A percentile compares a stretch with the other conserved stretches of the same genome.
phyloP scores from a whole-genome alignment of 164 flowering plant species.

The Berberis vulgaris region DNA sequence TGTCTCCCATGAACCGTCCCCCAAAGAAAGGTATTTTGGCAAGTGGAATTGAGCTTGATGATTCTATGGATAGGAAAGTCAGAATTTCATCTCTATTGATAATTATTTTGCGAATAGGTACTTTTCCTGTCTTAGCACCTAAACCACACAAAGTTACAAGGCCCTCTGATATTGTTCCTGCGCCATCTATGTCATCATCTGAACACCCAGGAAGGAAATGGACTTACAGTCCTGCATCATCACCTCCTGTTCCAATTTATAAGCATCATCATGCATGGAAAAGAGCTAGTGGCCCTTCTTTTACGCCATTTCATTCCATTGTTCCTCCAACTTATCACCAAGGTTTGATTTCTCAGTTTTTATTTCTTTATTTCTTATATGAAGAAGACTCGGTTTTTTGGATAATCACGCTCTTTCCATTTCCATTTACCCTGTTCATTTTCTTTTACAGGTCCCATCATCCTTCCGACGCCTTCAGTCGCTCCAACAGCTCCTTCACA shows the following conservation, averaged over 20 bases:
- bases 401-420: too few relatives aligned
- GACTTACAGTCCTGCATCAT: slow-evolving; percentile 23
- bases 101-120: slow-evolving; percentile 11
- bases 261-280: slow-evolving; percentile 29
- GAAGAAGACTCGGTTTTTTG: too few relatives aligned
- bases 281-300: slow-evolving; percentile 23
- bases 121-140: slow-evolving; percentile 29
- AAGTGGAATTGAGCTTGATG: background rate
- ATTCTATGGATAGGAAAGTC: background rate
- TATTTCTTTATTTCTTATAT: too few relatives aligned
- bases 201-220: slow-evolving; percentile 14
- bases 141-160: slow-evolving; percentile 12
- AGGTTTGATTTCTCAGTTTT: too few relatives aligned
- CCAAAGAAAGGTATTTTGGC: slow-evolving; percentile 25
- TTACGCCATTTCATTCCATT: slow-evolving; percentile 12
- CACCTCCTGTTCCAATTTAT: slow-evolving; percentile 25
- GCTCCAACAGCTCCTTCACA: slow-evolving; percentile 3
- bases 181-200: slow-evolving; percentile 22
- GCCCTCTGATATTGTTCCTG: slow-evolving; percentile 18
- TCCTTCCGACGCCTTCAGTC: too few relatives aligned
- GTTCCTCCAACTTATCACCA: too few relatives aligned
- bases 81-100: background rate
- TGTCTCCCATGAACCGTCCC: slow-evolving; percentile 20
- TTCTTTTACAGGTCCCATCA: too few relatives aligned
- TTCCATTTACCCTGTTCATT: too few relatives aligned